These are phyloP conservation scores for Ophiostoma sp. DNA, from an alignment of 2,329 filamentous ascomycete species.

Conservation along the genomic window DNA sequence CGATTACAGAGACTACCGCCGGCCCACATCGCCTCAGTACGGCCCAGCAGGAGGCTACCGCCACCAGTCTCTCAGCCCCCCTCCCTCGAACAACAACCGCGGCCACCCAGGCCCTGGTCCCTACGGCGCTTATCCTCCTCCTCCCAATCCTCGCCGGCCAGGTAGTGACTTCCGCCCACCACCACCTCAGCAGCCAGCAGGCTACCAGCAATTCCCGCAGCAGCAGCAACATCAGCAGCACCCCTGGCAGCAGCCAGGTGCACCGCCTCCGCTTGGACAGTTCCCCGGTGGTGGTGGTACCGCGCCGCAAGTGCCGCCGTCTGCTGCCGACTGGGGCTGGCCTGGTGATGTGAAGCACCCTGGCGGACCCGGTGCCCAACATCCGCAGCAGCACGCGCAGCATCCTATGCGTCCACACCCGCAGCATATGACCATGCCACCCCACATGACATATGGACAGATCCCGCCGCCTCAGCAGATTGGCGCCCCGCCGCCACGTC, in stretches of 20 bases:
- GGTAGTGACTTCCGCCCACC: slow-evolving; percentile 16
- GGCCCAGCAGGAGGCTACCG: not conserved
- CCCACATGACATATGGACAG: slow-evolving; percentile 15
- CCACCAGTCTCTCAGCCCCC: not conserved
- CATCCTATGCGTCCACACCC: not conserved
- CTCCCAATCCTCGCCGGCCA: slow-evolving; percentile 7
- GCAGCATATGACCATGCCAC: slow-evolving; percentile 9
- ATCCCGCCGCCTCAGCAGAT: slow-evolving; percentile 12
- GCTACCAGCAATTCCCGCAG: slow-evolving; percentile 9
- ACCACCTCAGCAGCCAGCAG: slow-evolving; percentile 1
- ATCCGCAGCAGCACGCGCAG: not conserved
- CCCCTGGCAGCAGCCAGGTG: slow-evolving; percentile 6
- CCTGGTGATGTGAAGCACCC: slow-evolving; percentile 21
- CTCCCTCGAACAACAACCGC: not conserved
- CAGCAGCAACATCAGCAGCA: slow-evolving; percentile 12
- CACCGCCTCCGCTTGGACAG: not conserved
- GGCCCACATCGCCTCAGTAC: not conserved
- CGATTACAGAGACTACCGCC: not conserved
- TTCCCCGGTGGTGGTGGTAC: not conserved
- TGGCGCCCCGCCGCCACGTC: not conserved
- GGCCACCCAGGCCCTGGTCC: not conserved
- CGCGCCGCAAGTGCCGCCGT: not conserved
- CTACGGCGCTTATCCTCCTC: slow-evolving; percentile 1
- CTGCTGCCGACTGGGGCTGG: slow-evolving; percentile 21
- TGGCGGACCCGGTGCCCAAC: not conserved